These are phyloP conservation scores for Artemisia argyi DNA, from an alignment of 129 eudicot genomes.

Conservation along the genomic window DNA sequence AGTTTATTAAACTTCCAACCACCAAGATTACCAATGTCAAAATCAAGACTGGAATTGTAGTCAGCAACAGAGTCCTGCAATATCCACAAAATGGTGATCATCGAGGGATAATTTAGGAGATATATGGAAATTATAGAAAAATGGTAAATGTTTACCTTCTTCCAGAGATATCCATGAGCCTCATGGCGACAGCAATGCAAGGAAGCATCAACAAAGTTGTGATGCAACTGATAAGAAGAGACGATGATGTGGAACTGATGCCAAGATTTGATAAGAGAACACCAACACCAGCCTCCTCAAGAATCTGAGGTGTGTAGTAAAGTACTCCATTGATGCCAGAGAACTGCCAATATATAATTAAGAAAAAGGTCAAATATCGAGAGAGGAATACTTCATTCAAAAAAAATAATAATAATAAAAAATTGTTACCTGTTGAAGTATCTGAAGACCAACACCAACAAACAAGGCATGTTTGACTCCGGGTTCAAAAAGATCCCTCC, in stretches of 20 bases:
- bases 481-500: constrained; percentile 43
- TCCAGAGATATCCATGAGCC: constrained; percentile 87
- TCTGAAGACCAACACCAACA: constrained; percentile 46
- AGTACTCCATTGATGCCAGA: constrained; percentile 95
- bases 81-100: not conserved
- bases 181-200: constrained; percentile 90
- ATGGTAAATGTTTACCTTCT: constrained; percentile 33
- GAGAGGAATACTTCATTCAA: not conserved
- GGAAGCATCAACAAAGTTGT: constrained; percentile 92
- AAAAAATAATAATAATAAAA: not conserved
- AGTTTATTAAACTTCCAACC: constrained; percentile 54
- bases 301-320: constrained; percentile 98
- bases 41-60: constrained; percentile 73
- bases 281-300: constrained; percentile 90
- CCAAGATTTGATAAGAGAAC: constrained; percentile 76
- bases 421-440: constrained; percentile 50
- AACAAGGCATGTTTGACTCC: constrained; percentile 45
- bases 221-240: constrained; percentile 76
- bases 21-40: constrained; percentile 52
- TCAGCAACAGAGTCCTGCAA: constrained; percentile 58
- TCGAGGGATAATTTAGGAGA: not conserved
- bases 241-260: constrained; percentile 67
- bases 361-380: too few species aligned
- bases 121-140: not conserved
- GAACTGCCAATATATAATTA: constrained; percentile 53